Evolutionary conservation across 805 yeast genomes (phyloP), one percentile per base, ranked within the genome.

Genomic region (Kurtzmaniella cleridarum): DNA sequence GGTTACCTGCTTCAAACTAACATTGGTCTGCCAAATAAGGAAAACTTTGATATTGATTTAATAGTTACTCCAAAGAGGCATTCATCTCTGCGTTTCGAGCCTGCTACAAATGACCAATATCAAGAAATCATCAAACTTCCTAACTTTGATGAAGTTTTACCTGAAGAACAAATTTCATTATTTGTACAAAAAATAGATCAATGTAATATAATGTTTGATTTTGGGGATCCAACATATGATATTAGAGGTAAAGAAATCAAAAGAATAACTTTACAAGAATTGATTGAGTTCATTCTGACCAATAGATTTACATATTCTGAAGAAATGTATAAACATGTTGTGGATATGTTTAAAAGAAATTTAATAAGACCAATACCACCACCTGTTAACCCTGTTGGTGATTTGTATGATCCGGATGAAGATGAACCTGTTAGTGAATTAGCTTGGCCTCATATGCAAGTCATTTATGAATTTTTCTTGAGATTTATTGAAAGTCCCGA

Each of bases 391-490:
- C 98, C 98, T 4, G 76, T 90, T 34, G 98, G 98, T 29, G 98
- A 93, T 48, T 77, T 91, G 30, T 93, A 77, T 61, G 98, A 93
- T 54, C 98, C 98, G 1, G 98, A 93, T 64, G 98, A 93, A 64
- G 98, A 93, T 66, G 98, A 93, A 63, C 98, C 98, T 2, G 95
- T 93, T 29, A 79, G 81, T 51, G 98, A 93, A 59, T 78, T 91
- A 46, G 90, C 97, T 8, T 93, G 98, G 98, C 96, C 98, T 10
- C 98, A 93, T 60, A 93, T 93, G 98, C 95, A 88, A 62, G 76
- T 89, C 32, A 95, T 90, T 26, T 93, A 93, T 66, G 98, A 93
- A 61, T 88, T 93, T 54, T 91, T 93, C 58, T 68, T 93, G 43
- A 72, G 95, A 53, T 91, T 93, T 62, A 82, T 93, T 39, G 98